A percentile compares a stretch with the other conserved stretches of the same genome.
These are phyloP conservation scores for Chaetomidium leptoderma DNA, from an alignment of 495 filamentous ascomycete species.

Conservation along the genomic window DNA sequence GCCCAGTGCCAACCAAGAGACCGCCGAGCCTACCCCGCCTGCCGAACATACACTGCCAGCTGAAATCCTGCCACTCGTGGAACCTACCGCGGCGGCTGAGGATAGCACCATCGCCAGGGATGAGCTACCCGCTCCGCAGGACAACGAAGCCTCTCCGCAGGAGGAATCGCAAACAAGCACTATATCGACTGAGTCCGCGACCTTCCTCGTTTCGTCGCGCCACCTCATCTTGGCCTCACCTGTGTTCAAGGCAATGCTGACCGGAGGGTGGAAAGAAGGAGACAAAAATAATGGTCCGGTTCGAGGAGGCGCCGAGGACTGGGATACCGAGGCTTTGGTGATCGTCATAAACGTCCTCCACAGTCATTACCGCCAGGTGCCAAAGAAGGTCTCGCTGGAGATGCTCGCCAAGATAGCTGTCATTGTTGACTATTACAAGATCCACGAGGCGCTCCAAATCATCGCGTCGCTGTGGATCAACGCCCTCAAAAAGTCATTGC, in stretches of 20 bases:
- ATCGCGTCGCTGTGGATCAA: background rate
- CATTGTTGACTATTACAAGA: constrained; percentile 39
- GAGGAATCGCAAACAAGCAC: too few relatives aligned
- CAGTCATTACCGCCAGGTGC: constrained; percentile 33
- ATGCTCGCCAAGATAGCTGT: constrained; percentile 43
- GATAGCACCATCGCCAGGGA: too few relatives aligned
- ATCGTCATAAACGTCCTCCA: constrained; percentile 49
- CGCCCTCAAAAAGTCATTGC: background rate
- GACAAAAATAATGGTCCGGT: background rate
- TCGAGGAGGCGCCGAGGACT: constrained; percentile 1
- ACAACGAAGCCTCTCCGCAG: too few relatives aligned
- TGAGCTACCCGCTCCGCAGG: too few relatives aligned
- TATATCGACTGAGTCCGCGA: background rate
- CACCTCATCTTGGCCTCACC: constrained; percentile 14
- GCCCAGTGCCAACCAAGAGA: too few relatives aligned
- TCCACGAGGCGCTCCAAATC: background rate
- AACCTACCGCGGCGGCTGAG: too few relatives aligned
- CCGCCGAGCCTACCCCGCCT: too few relatives aligned
- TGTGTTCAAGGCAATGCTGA: constrained; percentile 14
- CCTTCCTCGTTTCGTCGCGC: constrained; percentile 16
- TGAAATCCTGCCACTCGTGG: too few relatives aligned
- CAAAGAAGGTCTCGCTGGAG: constrained; percentile 33
- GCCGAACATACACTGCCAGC: too few relatives aligned
- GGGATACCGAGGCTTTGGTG: constrained; percentile 38
- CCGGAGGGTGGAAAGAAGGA: constrained; percentile 12